A percentile compares a stretch with the other conserved stretches of the same genome.
phyloP scores from a whole-genome alignment of 2,329 filamentous ascomycete species.

The Sordariomycetes sp. region DNA sequence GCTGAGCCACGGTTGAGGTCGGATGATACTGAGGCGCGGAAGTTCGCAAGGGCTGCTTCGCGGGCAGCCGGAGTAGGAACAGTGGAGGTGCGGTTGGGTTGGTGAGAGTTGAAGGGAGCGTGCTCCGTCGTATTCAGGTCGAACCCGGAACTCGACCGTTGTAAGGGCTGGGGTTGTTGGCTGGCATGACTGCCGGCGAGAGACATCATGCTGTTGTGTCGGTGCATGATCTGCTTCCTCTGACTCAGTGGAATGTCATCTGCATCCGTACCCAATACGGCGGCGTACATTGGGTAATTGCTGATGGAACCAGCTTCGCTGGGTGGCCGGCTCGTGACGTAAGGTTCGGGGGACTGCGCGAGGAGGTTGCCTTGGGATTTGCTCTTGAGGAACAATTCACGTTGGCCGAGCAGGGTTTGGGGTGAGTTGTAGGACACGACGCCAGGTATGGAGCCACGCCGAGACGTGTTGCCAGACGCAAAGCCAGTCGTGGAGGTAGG shows the following conservation, averaged over 20 bases:
- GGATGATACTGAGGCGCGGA: slow-evolving; percentile 55
- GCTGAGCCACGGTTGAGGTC: slow-evolving; percentile 42
- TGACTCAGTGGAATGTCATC: slow-evolving; percentile 68
- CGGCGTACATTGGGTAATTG: slow-evolving; percentile 22
- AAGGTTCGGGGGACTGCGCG: slow-evolving; percentile 2
- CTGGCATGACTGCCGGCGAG: slow-evolving; percentile 11
- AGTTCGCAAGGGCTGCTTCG: slow-evolving; percentile 54
- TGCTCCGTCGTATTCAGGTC: not conserved
- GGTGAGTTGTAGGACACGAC: slow-evolving; percentile 41
- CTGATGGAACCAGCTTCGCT: slow-evolving; percentile 33
- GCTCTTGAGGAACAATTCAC: slow-evolving; percentile 43
- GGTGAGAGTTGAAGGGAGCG: slow-evolving; percentile 40
- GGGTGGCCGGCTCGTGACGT: slow-evolving; percentile 16
- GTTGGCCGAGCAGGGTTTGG: slow-evolving; percentile 46
- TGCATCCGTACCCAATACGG: slow-evolving; percentile 29
- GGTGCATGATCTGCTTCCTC: slow-evolving; percentile 49
- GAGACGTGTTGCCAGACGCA: not conserved
- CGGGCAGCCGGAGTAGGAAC: slow-evolving; percentile 33
- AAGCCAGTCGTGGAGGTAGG: not conserved
- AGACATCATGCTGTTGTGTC: slow-evolving; percentile 34
- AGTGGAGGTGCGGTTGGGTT: slow-evolving; percentile 38
- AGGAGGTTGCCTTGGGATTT: slow-evolving; percentile 36
- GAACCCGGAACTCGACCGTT: not conserved
- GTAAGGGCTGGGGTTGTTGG: slow-evolving; percentile 1
- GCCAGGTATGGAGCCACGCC: slow-evolving; percentile 22